Evolutionary conservation across 2,329 filamentous ascomycete species (phyloP).

Genomic region (Fusarium mundagurra): DNA sequence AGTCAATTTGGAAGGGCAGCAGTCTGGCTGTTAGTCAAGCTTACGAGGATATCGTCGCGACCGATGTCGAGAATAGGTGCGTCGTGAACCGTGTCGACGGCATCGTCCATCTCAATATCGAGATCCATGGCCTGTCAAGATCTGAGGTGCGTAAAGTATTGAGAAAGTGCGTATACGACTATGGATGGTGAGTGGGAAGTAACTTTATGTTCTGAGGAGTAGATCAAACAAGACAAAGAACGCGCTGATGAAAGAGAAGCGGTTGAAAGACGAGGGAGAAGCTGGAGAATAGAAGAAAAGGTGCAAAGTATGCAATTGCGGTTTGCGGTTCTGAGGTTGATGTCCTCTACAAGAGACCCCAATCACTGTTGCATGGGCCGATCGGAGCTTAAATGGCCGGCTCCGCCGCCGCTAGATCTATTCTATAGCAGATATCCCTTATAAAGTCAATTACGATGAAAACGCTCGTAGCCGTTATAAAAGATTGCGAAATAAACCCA

Average conservation of each 20-base stretch:
- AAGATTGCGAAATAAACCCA: neutral
- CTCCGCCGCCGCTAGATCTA: conserved; percentile 22
- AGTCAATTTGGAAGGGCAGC: conserved; percentile 25
- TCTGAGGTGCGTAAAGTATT: neutral
- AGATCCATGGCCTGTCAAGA: conserved; percentile 66
- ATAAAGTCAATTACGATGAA: neutral
- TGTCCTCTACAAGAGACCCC: neutral
- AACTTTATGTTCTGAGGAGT: neutral
- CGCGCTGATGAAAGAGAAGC: neutral
- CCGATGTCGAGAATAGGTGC: conserved; percentile 40
- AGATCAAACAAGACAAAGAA: neutral
- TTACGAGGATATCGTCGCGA: conserved; percentile 52
- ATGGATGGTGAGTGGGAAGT: neutral
- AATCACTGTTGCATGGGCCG: conserved; percentile 2
- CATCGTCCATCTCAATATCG: conserved; percentile 77
- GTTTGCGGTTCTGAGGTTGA: conserved; percentile 22
- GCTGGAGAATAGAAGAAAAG: neutral
- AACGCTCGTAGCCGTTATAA: neutral
- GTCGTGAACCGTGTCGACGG: conserved; percentile 52
- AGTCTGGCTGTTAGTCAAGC: conserved; percentile 1
- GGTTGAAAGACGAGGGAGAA: neutral
- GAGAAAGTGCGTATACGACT: neutral
- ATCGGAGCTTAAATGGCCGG: conserved; percentile 27
- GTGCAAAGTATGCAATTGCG: neutral
- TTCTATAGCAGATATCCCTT: neutral